Conservation (phyloP, 2,329 filamentous ascomycete species). For the Ophiostoma novo-ulmi region DNA sequence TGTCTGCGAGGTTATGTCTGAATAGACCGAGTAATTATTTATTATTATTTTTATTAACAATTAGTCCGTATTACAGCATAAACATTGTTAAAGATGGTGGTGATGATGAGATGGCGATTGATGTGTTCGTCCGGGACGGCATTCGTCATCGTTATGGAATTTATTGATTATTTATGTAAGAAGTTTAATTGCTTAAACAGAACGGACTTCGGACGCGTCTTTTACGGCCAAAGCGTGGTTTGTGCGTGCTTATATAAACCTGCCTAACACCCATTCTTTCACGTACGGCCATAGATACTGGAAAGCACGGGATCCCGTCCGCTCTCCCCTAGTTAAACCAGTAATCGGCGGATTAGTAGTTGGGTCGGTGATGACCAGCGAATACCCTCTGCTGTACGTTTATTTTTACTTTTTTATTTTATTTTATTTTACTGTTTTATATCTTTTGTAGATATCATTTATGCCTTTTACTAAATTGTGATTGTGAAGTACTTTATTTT, state of each 20-base stretch:
- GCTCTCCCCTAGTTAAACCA: conserved; percentile 6
- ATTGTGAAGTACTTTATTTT: too few relatives aligned
- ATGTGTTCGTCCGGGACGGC: background rate
- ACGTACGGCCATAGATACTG: conserved; percentile 4
- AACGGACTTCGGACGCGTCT: background rate
- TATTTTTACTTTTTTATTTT: background rate
- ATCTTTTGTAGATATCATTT: background rate
- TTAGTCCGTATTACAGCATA: background rate
- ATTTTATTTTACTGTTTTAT: background rate
- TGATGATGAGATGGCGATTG: background rate
- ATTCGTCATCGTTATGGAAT: background rate
- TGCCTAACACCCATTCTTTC: background rate
- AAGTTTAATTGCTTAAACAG: background rate
- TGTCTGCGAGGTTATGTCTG: too few relatives aligned
- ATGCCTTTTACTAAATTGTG: too few relatives aligned
- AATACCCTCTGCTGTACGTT: conserved; percentile 8
- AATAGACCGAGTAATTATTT: too few relatives aligned
- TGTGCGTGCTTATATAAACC: background rate
- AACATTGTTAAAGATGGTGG: background rate
- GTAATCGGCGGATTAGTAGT: conserved; percentile 5
- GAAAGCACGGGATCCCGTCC: conserved; percentile 7
- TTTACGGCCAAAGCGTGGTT: background rate
- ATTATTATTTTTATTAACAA: too few relatives aligned
- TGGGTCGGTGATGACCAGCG: conserved; percentile 6
- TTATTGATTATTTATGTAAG: background rate